Conservation (phyloP, 176 grass and related monocot species). For the Eleusine coracana region DNA sequence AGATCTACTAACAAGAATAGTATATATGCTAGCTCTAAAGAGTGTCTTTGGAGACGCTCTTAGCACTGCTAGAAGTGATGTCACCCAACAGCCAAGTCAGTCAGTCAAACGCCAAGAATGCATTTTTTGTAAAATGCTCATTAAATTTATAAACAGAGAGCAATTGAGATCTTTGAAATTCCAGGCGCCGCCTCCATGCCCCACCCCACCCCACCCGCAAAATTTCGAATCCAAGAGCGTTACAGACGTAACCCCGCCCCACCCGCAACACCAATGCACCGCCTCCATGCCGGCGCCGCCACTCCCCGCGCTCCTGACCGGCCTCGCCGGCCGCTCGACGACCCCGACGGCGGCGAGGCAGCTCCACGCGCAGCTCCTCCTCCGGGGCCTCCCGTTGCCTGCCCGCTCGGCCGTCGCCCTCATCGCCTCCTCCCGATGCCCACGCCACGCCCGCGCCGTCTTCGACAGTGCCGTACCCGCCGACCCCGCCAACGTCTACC, state of each 20-base stretch:
- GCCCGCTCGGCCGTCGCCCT: constrained; percentile 52
- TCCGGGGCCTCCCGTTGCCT: constrained; percentile 41
- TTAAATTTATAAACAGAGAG: not conserved
- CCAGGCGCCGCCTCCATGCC: not conserved
- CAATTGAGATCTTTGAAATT: not conserved
- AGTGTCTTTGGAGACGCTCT: too few relatives aligned
- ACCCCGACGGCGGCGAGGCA: constrained; percentile 34
- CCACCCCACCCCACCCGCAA: not conserved
- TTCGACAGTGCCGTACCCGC: constrained; percentile 43
- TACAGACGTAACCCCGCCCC: not conserved
- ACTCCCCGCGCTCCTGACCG: constrained; percentile 11
- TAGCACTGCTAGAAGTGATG: not conserved
- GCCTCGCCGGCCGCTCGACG: constrained; percentile 31
- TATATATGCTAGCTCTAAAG: too few relatives aligned
- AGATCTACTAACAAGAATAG: too few relatives aligned
- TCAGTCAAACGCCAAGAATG: too few relatives aligned
- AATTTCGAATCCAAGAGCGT: not conserved
- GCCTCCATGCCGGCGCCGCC: not conserved
- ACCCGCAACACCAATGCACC: too few relatives aligned
- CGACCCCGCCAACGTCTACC: constrained; percentile 49
- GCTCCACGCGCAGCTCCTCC: constrained; percentile 56
- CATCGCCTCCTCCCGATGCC: constrained; percentile 38
- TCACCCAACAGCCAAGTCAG: not conserved
- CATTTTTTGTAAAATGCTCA: not conserved
- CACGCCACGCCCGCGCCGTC: constrained; percentile 48